Evolutionary conservation across 2,329 filamentous ascomycete genomes (phyloP), one percentile per base, ranked within the genome.

Genomic region (Coniochaeta hoffmannii): DNA sequence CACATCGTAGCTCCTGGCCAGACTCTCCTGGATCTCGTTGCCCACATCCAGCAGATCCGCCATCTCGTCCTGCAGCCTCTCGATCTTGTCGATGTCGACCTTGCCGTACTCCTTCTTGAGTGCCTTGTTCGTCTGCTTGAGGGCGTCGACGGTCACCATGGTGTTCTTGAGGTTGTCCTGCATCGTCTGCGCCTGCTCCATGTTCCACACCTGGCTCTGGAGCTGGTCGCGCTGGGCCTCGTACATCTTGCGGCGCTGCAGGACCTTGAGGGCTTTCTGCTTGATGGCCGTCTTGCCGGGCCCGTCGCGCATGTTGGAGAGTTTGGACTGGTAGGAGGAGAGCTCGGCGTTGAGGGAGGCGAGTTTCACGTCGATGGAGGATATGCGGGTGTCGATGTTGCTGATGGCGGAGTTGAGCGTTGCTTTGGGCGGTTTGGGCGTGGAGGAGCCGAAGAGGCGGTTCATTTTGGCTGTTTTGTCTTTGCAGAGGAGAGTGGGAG

Each of bases 101-200:
- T 97, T 97, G 64, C 93, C 93, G 68, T 97, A 97, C 77, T 97
- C 93, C 71, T 90, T 89, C 68, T 86, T 86, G 60, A 99, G 81
- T 66, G 90, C 87, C 76, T 96, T 96, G 66, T 94, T 96, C 24
- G 93, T 97, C 1, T 88, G 91, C 81, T 97, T 95, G 83, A 99
- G 93, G 11, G 93, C 92, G 70, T 97, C 93, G 46, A 97, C 92
- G 28, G 94, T 97, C 17, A 91, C 95, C 92, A 97, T 97, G 60
- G 94, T 93, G 72, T 97, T 97, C 72, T 95, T 94, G 54, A 99
- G 82, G 68, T 97, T 97, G 74, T 97, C 93, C 76, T 96, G 91
- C 93, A 97, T 97, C 81, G 92, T 95, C 69, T 89, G 88, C 3
- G 93, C 92, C 74, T 97, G 92, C 75, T 97, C 92, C 92, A 99